These are phyloP conservation scores for Ceratocystis alfenasii DNA, from an alignment of 2,329 filamentous ascomycete genomes.

Conservation along the genomic window DNA sequence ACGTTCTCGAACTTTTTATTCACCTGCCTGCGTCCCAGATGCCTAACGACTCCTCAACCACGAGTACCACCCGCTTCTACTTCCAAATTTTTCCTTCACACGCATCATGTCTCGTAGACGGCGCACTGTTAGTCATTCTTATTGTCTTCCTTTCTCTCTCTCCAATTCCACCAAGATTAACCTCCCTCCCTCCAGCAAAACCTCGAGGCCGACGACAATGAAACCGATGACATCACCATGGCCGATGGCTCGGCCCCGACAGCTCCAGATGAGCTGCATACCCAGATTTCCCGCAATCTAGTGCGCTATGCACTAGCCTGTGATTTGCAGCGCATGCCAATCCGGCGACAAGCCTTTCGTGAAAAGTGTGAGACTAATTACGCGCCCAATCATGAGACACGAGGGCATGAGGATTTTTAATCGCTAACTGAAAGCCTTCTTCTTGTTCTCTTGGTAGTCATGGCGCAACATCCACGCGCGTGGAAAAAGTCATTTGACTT, in stretches of 20 bases:
- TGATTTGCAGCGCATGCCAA: slow-evolving; percentile 49
- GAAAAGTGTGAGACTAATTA: slow-evolving; percentile 42
- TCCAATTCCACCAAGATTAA: background rate
- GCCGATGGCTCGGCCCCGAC: slow-evolving; percentile 31
- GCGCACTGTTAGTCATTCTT: slow-evolving; percentile 1
- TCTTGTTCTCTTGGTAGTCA: slow-evolving; percentile 40
- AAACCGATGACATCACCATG: slow-evolving; percentile 27
- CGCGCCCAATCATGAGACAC: background rate
- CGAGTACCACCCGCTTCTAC: no score
- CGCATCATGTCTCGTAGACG: background rate
- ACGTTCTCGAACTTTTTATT: background rate
- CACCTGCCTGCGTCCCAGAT: no score
- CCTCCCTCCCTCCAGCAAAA: background rate
- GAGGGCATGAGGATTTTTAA: background rate
- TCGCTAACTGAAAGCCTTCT: background rate
- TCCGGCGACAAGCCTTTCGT: slow-evolving; percentile 49
- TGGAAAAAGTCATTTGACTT: slow-evolving; percentile 68
- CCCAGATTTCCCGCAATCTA: slow-evolving; percentile 51
- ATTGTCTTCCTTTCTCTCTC: background rate
- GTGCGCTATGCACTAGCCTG: slow-evolving; percentile 56
- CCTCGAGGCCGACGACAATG: background rate
- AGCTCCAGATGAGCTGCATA: slow-evolving; percentile 33
- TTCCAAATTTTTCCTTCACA: background rate
- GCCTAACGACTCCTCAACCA: no score
- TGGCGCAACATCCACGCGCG: slow-evolving; percentile 54